Conservation (phyloP, 2,329 filamentous ascomycete genomes). For the Fusarium luffae region DNA sequence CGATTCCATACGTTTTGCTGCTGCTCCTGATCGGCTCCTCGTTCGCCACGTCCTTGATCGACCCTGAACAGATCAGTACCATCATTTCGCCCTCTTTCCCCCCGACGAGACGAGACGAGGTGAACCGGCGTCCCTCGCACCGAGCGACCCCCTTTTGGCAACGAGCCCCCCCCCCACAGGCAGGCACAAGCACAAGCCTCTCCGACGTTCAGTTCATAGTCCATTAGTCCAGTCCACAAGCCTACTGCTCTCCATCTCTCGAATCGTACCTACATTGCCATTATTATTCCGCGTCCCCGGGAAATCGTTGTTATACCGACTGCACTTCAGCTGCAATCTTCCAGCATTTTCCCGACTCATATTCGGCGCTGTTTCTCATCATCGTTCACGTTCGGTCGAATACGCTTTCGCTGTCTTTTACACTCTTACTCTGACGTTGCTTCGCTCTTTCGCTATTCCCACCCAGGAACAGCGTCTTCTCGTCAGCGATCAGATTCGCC, state of each 20-base stretch:
- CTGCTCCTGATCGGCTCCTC: neutral
- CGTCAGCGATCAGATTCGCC: conserved; percentile 37
- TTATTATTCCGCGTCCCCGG: conserved; percentile 44
- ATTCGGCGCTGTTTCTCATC: conserved; percentile 31
- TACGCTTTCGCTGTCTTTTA: conserved; percentile 31
- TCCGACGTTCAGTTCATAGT: conserved; percentile 31
- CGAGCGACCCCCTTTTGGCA: conserved; percentile 48
- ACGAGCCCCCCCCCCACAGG: conserved; percentile 38
- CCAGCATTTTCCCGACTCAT: conserved; percentile 13
- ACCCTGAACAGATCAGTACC: conserved; percentile 6
- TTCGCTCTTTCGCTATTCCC: conserved; percentile 35
- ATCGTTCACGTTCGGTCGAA: conserved; percentile 31
- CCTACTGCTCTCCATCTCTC: conserved; percentile 33
- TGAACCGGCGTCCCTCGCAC: conserved; percentile 47
- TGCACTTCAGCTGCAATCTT: conserved; percentile 23
- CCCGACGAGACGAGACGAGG: conserved; percentile 36
- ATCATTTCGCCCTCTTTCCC: conserved; percentile 29
- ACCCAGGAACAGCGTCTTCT: conserved; percentile 42
- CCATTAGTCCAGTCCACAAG: conserved; percentile 30
- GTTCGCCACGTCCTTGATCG: neutral
- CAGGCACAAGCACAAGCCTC: conserved; percentile 42
- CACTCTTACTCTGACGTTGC: conserved; percentile 32
- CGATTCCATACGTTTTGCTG: neutral
- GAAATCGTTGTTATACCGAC: conserved; percentile 39
- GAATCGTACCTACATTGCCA: conserved; percentile 44